Base-by-base conservation (phyloP, 2,329 filamentous ascomycete species). In the Cytospora mali region DNA sequence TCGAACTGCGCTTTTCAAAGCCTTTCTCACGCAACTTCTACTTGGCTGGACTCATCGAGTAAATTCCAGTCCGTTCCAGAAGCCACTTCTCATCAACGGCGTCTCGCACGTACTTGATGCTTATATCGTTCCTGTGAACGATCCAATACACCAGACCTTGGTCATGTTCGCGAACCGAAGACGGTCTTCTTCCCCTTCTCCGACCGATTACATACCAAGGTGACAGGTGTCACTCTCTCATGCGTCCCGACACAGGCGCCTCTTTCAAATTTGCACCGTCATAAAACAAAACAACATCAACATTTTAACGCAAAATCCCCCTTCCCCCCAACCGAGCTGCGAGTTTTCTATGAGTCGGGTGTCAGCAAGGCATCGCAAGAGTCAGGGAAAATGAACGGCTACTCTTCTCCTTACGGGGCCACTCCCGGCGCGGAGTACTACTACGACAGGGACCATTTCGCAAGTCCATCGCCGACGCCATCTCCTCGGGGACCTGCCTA, bases 201-300 rank as follows among this genome's bases (percentile, higher is more conserved):
- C 81, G 73, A 81, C 81, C 82, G 81, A 84, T 78, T 80, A 82
- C 79, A 84, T 83, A 83, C 81, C 81, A 79, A 83, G 83, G 83
- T 85, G 83, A 85, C 82, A 75, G 77, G 78, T 74, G 73, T 79
- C 75, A 75, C 76, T 75, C 73, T 74, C 76, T 75, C 70, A 71
- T 73, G 78, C 76, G 77, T 76, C 75, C 75, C 79, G 78, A 79
- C 75, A 77, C 74, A 75, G 75, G 76, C 78, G 77, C 79, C 73
- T 78, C 70, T 64, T 70, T 50, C 29, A 53, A 29, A 27, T 53
- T 49, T 58, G 62, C 64, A 63, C 64, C 66, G 62, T 58, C 39
- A 50, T 54, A 54, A 28, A 54, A 59, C 46, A 62, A 46, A 57
- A 28, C 29, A 55, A 33, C 18, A 55, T 66, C 23, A 58, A 58